These are phyloP conservation scores for Irpex sp. DNA, from an alignment of 1,284 basidiomycete species.

Conservation along the genomic window DNA sequence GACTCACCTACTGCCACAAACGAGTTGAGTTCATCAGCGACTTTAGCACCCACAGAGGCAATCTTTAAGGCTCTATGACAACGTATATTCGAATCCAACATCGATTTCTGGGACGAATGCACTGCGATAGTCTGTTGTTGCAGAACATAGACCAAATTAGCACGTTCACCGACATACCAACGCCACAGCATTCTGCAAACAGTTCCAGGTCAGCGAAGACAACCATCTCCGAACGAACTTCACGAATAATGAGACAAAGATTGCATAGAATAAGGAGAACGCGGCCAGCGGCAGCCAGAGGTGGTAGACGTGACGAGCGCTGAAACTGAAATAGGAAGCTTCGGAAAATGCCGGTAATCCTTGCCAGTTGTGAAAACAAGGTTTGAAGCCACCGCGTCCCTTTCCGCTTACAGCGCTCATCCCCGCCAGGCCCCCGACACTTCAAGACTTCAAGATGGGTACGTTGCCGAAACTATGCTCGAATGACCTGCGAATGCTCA, in stretches of 20 bases:
- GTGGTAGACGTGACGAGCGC: background rate
- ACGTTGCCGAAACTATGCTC: slow-evolving; percentile 29
- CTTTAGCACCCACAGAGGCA: too few relatives aligned
- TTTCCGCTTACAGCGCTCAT: slow-evolving; percentile 19
- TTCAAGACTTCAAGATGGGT: slow-evolving; percentile 66
- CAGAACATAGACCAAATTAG: too few relatives aligned
- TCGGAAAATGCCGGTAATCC: slow-evolving; percentile 21
- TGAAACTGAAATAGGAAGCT: background rate
- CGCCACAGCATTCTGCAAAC: background rate
- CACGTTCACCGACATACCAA: background rate
- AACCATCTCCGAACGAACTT: background rate
- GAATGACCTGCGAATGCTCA: slow-evolving; percentile 13
- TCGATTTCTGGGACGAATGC: too few relatives aligned
- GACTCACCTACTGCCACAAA: too few relatives aligned
- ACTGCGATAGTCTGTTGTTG: too few relatives aligned
- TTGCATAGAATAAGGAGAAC: background rate
- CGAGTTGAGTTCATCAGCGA: too few relatives aligned
- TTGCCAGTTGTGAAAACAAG: slow-evolving; percentile 25
- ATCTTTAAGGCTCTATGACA: too few relatives aligned
- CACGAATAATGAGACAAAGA: background rate
- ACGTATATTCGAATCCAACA: too few relatives aligned
- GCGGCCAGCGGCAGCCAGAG: background rate
- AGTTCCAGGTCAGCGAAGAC: background rate
- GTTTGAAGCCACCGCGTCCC: slow-evolving; percentile 26
- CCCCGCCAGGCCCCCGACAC: slow-evolving; percentile 25